phyloP scores from a whole-genome alignment of 192 early-diverging fungal genomes.

The Coemansia sp. region DNA sequence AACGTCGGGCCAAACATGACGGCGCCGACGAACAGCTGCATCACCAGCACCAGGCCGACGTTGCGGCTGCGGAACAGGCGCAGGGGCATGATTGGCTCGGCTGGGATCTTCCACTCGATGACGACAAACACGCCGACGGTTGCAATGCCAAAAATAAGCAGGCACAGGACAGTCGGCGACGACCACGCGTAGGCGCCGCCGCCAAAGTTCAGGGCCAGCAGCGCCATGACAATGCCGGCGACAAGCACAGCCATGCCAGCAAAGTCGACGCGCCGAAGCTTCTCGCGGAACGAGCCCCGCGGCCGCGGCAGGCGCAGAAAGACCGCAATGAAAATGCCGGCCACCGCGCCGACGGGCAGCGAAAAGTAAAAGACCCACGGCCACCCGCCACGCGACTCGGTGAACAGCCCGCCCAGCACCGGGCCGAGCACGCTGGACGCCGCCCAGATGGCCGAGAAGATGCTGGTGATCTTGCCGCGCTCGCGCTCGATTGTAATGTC shows the following conservation, averaged over 20 bases:
- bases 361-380: slow-evolving; percentile 65
- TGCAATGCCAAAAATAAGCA: slow-evolving; percentile 56
- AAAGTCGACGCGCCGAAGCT: slow-evolving; percentile 67
- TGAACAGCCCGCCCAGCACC: slow-evolving; percentile 61
- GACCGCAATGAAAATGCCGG: slow-evolving; percentile 36
- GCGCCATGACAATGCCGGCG: slow-evolving; percentile 60
- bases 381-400: slow-evolving; percentile 48
- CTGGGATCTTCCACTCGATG: slow-evolving; percentile 57
- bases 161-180: slow-evolving; percentile 60
- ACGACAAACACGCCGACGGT: slow-evolving; percentile 59
- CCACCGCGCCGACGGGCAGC: slow-evolving; percentile 48
- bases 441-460: slow-evolving; percentile 61
- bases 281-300: slow-evolving; percentile 37
- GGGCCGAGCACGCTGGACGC: slow-evolving; percentile 62
- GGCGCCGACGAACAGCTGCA: slow-evolving; percentile 28
- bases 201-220: slow-evolving; percentile 75
- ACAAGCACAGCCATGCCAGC: slow-evolving; percentile 62
- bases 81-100: slow-evolving; percentile 67
- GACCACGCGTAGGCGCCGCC: slow-evolving; percentile 74
- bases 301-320: slow-evolving; percentile 49
- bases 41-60: slow-evolving; percentile 19
- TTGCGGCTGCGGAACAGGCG: slow-evolving; percentile 61
- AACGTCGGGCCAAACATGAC: slow-evolving; percentile 61
- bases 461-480: slow-evolving; percentile 61
- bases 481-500: slow-evolving; percentile 65